A percentile compares a stretch with the other conserved stretches of the same genome.
Conservation (phyloP, 2,329 filamentous ascomycete species). For the Epichloe hybrida region DNA sequence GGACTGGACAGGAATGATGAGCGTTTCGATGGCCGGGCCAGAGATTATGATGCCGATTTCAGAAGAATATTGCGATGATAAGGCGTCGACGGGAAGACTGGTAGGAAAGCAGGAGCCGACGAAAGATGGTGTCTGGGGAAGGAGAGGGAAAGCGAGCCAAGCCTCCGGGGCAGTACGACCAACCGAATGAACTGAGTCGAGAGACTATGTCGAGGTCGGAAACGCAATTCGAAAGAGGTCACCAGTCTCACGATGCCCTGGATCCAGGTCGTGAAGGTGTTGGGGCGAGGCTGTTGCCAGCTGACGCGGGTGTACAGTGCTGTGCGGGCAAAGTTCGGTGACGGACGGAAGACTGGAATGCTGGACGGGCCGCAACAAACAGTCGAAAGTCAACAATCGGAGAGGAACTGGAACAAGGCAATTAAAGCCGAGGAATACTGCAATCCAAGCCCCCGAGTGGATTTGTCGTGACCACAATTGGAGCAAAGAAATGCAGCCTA, state of each 20-base stretch:
- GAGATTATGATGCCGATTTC: not conserved
- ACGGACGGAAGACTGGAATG: constrained; percentile 8
- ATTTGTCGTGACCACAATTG: not conserved
- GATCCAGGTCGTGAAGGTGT: not conserved
- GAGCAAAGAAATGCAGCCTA: not conserved
- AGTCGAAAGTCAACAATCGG: constrained; percentile 2
- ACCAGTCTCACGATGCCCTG: not conserved
- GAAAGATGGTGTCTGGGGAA: not conserved
- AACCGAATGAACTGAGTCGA: not conserved
- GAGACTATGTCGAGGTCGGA: no score
- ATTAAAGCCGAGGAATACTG: not conserved
- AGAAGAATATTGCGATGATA: not conserved
- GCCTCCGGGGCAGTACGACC: not conserved
- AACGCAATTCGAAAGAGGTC: not conserved
- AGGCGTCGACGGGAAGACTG: not conserved
- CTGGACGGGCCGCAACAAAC: constrained; percentile 7
- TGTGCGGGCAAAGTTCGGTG: constrained; percentile 1
- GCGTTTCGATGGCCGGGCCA: not conserved
- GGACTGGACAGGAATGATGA: not conserved
- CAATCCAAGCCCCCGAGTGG: constrained; percentile 1
- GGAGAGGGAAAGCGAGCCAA: not conserved
- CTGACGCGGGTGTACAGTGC: no score
- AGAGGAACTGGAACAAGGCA: not conserved
- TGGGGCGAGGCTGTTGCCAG: not conserved
- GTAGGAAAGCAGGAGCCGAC: not conserved